Percentiles rank a stretch among this genome's conserved stretches.
Conservation (phyloP, 345 rosid genomes). For the Euphorbia tirucalli region DNA sequence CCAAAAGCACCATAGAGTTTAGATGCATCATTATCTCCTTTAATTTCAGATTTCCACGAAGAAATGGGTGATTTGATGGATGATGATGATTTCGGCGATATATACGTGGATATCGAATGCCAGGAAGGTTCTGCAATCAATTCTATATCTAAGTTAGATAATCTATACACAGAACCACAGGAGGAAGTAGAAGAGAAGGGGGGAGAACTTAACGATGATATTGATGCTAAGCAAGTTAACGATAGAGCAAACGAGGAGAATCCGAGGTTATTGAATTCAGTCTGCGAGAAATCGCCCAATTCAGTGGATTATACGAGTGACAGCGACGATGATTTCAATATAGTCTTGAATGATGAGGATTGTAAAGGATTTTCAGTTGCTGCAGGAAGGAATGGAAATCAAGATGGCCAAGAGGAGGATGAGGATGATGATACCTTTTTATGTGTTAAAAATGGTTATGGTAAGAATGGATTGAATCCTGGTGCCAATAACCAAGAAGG, state of each 20-base stretch:
- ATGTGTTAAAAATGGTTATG: slow-evolving; percentile 1
- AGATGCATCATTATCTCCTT: not conserved
- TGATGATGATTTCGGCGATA: slow-evolving; percentile 58
- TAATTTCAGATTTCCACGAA: not conserved
- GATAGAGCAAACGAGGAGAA: slow-evolving; percentile 3
- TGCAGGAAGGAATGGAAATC: not conserved
- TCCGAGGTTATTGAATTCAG: not conserved
- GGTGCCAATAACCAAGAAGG: not conserved
- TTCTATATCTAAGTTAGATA: slow-evolving; percentile 10
- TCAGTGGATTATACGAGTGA: slow-evolving; percentile 40
- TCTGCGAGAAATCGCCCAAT: slow-evolving; percentile 15
- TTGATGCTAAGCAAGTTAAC: not conserved
- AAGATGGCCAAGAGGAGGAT: slow-evolving; percentile 9
- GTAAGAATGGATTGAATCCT: not conserved
- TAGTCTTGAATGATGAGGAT: slow-evolving; percentile 61
- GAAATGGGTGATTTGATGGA: slow-evolving; percentile 33
- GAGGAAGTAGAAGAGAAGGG: not conserved
- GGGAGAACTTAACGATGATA: not conserved
- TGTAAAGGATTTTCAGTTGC: slow-evolving; percentile 23
- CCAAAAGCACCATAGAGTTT: not conserved
- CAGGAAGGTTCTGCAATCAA: slow-evolving; percentile 32
- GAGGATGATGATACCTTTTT: slow-evolving; percentile 11
- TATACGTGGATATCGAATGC: slow-evolving; percentile 51
- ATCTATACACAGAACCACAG: slow-evolving; percentile 20
- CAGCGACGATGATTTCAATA: slow-evolving; percentile 66